phyloP scores from a whole-genome alignment of 768 basidiomycete species.

The Trametes maxima region DNA sequence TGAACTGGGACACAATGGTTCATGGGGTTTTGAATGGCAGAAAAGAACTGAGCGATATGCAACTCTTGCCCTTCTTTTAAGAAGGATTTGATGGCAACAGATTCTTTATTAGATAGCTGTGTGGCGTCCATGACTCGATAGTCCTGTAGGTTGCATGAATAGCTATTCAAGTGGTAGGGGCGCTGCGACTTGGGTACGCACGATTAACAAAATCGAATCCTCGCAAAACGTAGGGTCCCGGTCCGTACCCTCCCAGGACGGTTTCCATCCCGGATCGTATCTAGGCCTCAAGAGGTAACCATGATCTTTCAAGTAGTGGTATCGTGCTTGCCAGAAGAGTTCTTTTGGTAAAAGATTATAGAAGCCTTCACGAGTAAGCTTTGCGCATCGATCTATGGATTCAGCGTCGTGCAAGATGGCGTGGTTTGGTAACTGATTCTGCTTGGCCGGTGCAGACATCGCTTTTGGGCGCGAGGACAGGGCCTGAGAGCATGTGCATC shows the following conservation, averaged over 20 bases:
- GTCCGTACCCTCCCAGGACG: neutral
- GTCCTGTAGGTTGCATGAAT: no score
- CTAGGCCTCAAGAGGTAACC: no score
- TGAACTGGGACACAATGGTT: slow-evolving; percentile 31
- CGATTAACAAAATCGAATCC: no score
- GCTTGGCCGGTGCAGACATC: neutral
- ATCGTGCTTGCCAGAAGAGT: no score
- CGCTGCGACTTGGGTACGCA: no score
- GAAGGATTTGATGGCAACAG: slow-evolving; percentile 20
- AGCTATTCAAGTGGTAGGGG: no score
- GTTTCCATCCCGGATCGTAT: no score
- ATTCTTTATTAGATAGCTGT: neutral
- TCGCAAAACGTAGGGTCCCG: neutral
- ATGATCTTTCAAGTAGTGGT: no score
- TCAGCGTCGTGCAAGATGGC: slow-evolving; percentile 4
- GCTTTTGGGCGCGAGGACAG: neutral
- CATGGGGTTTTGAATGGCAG: neutral
- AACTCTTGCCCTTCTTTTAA: slow-evolving; percentile 8
- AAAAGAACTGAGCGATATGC: slow-evolving; percentile 13
- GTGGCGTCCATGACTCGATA: slow-evolving; percentile 23
- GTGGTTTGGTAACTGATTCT: slow-evolving; percentile 18
- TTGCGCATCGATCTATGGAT: neutral
- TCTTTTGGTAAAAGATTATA: no score
- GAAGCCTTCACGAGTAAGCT: neutral
- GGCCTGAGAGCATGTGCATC: neutral